Percentiles rank a stretch among this genome's conserved stretches.
phyloP scores from a whole-genome alignment of 768 basidiomycete genomes.

The Fistulinella prunicolor region DNA sequence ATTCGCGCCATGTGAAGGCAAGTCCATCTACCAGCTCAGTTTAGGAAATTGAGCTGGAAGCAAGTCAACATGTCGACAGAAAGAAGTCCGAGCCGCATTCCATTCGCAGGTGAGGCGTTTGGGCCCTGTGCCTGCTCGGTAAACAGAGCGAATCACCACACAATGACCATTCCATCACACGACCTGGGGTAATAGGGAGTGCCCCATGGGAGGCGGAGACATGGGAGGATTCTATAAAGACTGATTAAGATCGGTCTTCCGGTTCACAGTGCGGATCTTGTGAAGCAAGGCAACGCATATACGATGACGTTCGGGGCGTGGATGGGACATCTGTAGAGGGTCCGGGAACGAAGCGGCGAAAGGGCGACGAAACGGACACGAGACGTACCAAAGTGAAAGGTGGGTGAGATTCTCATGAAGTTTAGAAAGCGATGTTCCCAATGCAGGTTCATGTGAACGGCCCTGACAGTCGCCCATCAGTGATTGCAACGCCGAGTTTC shows the following conservation, averaged over 20 bases:
- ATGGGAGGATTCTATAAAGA: constrained; percentile 5
- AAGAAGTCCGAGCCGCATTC: constrained; percentile 1
- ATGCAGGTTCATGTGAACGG: no score
- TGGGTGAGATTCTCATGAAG: no score
- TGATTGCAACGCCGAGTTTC: no score
- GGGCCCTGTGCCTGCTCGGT: background rate
- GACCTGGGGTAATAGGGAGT: constrained; percentile 31
- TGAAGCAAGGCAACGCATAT: constrained; percentile 18
- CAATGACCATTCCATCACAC: constrained; percentile 19
- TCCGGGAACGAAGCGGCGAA: constrained; percentile 17
- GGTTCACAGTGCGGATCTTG: constrained; percentile 27
- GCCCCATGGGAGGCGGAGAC: constrained; percentile 24
- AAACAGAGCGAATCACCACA: constrained; percentile 10
- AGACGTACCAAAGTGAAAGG: constrained; percentile 3
- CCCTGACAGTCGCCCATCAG: no score
- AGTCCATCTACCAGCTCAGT: no score
- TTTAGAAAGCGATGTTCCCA: no score
- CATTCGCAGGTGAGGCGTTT: constrained; percentile 8
- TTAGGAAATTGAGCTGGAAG: no score
- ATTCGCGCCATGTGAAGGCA: no score
- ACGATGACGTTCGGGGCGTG: constrained; percentile 15
- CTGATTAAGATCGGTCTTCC: constrained; percentile 19
- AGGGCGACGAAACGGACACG: constrained; percentile 7
- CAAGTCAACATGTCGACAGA: constrained; percentile 6
- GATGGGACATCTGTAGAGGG: background rate